A percentile compares a stretch with the other conserved stretches of the same genome.
phyloP scores from a whole-genome alignment of 257 asterid species.

The Solanum dulcamara region DNA sequence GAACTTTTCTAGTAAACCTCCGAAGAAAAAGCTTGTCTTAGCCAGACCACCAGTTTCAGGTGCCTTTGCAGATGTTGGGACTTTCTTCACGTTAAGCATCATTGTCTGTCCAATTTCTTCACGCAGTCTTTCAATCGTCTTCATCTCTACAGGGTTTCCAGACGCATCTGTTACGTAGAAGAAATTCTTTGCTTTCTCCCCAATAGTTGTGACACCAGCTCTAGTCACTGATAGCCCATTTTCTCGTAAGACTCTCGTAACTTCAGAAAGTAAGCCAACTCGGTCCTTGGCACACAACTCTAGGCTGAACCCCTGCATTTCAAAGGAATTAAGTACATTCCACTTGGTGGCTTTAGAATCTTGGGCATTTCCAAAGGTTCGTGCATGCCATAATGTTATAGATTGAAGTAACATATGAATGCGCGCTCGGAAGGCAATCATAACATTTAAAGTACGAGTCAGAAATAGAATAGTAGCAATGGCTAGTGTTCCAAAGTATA shows the following conservation, averaged over 20 bases:
- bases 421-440: neutral
- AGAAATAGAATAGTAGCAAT: neutral
- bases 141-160: conserved; percentile 70
- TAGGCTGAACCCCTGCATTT: conserved; percentile 63
- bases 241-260: conserved; percentile 79
- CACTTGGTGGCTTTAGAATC: neutral
- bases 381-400: neutral
- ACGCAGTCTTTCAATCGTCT: conserved; percentile 55
- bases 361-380: neutral
- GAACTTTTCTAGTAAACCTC: conserved; percentile 63
- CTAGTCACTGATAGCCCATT: conserved; percentile 78
- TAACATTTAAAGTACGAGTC: neutral
- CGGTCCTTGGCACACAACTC: conserved; percentile 93
- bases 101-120: conserved; percentile 73
- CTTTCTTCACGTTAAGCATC: conserved; percentile 77
- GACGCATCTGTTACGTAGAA: conserved; percentile 85
- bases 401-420: neutral
- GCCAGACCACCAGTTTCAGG: conserved; percentile 61
- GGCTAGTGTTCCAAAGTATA: neutral
- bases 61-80: conserved; percentile 27
- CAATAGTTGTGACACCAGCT: conserved; percentile 83
- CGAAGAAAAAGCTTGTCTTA: conserved; percentile 76
- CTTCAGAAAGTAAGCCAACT: conserved; percentile 87
- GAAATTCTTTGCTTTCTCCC: conserved; percentile 67
- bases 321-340: neutral